Percentiles rank a stretch among this genome's conserved stretches.
Conservation (phyloP, 2,329 filamentous ascomycete genomes). For the Cladosporium sp. region DNA sequence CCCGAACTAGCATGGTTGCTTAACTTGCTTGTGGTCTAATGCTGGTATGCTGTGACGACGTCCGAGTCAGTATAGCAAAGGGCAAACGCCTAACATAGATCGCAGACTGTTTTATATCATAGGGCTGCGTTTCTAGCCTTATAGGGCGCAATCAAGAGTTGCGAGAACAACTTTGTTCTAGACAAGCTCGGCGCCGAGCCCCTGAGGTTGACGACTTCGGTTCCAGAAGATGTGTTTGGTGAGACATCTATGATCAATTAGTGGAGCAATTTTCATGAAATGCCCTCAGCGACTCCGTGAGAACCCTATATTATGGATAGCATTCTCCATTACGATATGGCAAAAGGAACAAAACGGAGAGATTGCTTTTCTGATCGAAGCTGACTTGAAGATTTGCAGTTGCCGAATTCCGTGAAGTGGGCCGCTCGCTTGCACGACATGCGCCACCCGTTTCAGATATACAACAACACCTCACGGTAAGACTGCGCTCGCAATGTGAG, state of each 20-base stretch:
- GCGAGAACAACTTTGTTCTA: neutral
- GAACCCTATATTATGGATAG: neutral
- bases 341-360: neutral
- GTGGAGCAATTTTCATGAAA: neutral
- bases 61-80: neutral
- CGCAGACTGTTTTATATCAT: neutral
- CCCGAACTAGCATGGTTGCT: neutral
- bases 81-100: neutral
- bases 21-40: neutral
- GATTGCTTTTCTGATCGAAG: neutral
- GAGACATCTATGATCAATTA: neutral
- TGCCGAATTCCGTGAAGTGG: conserved; percentile 11
- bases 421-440: conserved; percentile 5
- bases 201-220: neutral
- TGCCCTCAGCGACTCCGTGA: neutral
- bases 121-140: neutral
- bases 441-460: conserved; percentile 7
- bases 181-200: conserved; percentile 5
- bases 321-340: neutral
- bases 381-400: neutral
- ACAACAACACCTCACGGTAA: neutral
- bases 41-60: neutral
- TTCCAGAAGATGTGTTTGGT: neutral
- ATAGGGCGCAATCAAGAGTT: conserved; percentile 10
- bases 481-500: neutral